phyloP scores from a whole-genome alignment of 805 yeast genomes.

The Peterozyma xylosa region DNA sequence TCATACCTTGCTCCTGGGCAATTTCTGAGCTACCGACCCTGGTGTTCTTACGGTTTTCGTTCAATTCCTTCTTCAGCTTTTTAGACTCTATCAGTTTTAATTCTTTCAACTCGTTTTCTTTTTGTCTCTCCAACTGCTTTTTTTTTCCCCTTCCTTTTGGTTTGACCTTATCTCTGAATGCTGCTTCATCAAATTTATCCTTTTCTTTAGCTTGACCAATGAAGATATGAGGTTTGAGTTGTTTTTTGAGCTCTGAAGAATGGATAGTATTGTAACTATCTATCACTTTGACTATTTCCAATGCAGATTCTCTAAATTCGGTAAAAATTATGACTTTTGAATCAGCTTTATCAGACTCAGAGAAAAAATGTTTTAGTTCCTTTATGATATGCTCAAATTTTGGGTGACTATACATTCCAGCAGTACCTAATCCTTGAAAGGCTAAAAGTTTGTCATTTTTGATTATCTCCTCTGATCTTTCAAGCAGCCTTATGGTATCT shows the following conservation, averaged over 20 bases:
- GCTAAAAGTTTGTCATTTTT: constrained; percentile 17
- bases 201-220: constrained; percentile 85
- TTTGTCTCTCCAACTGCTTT: constrained; percentile 25
- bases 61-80: constrained; percentile 18
- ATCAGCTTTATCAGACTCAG: constrained; percentile 28
- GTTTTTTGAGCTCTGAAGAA: constrained; percentile 20
- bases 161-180: constrained; percentile 32
- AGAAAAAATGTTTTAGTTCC: constrained; percentile 52
- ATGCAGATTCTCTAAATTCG: constrained; percentile 83
- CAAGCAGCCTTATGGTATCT: constrained; percentile 35
- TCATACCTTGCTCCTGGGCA: constrained; percentile 82
- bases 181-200: constrained; percentile 57
- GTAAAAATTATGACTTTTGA: constrained; percentile 84
- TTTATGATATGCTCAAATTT: constrained; percentile 56
- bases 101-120: constrained; percentile 19
- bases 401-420: constrained; percentile 53
- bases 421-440: constrained; percentile 12
- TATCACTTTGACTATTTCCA: constrained; percentile 68
- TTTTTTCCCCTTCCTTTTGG: constrained; percentile 35
- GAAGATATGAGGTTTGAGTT: constrained; percentile 69
- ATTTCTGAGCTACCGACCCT: constrained; percentile 61
- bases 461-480: constrained; percentile 33
- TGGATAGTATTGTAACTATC: constrained; percentile 29
- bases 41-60: not conserved
- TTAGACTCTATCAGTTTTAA: constrained; percentile 17